Evolutionary conservation across 2,329 filamentous ascomycete genomes (phyloP).

Genomic region (Phyllosticta paracitricarpa): DNA sequence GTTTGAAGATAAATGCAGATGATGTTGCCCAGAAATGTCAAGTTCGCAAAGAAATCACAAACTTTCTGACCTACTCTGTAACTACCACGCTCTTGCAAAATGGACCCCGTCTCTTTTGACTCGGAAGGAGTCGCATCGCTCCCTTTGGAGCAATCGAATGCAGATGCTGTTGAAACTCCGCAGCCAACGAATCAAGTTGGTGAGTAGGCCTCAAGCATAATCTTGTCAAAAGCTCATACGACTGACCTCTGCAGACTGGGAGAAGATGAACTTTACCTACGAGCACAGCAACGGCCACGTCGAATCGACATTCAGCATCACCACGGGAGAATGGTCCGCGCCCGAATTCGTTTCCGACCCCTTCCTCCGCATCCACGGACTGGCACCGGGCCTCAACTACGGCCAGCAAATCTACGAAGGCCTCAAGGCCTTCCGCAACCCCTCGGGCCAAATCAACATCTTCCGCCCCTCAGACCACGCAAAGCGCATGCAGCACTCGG

Average conservation of each 20-base stretch:
- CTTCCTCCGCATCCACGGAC: constrained; percentile 15
- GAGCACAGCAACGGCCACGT: constrained; percentile 24
- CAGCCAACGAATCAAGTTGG: neutral
- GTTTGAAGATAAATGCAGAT: neutral
- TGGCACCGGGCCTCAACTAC: constrained; percentile 17
- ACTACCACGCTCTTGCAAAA: neutral
- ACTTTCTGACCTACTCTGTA: neutral
- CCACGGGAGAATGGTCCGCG: constrained; percentile 12
- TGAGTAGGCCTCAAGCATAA: neutral
- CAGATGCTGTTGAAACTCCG: neutral
- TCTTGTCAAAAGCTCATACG: neutral
- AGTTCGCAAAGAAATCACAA: neutral
- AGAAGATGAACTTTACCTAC: constrained; percentile 17
- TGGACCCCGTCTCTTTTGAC: neutral
- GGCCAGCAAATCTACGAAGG: constrained; percentile 17
- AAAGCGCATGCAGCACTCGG: constrained; percentile 20
- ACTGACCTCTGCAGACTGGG: neutral
- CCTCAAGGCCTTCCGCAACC: constrained; percentile 15
- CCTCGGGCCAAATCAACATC: constrained; percentile 19
- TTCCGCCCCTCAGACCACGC: constrained; percentile 25
- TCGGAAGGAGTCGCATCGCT: neutral
- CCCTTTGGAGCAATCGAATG: neutral
- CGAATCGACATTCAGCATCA: constrained; percentile 13
- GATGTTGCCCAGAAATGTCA: neutral
- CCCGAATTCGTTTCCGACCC: constrained; percentile 14